phyloP scores from a whole-genome alignment of 805 yeast species.

The Cyberlindnera saturnus region DNA sequence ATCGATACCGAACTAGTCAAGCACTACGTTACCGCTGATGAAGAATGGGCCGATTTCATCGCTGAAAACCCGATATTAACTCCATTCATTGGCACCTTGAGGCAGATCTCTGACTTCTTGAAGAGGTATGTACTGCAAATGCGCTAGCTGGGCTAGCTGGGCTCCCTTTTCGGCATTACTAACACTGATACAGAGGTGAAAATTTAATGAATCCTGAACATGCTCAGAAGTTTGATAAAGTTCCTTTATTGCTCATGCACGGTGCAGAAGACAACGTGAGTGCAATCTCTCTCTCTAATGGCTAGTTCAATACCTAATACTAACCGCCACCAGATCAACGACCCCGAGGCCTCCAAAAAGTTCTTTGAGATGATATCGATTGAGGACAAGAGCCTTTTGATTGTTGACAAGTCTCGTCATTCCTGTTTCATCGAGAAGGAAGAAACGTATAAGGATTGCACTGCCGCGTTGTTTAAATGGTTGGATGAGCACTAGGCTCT shows the following conservation, averaged over 20 bases:
- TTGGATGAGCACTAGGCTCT: slow-evolving; percentile 10
- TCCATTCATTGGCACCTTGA: slow-evolving; percentile 48
- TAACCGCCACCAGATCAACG: slow-evolving; percentile 43
- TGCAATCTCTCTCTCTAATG: slow-evolving; percentile 23
- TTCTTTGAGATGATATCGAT: slow-evolving; percentile 11
- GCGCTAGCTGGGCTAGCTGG: too few species aligned
- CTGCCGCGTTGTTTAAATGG: slow-evolving; percentile 36
- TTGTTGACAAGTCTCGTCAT: slow-evolving; percentile 34
- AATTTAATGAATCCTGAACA: slow-evolving; percentile 35
- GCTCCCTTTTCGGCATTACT: slow-evolving; percentile 1
- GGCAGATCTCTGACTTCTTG: slow-evolving; percentile 55
- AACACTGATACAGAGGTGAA: slow-evolving; percentile 41
- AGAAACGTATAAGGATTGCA: slow-evolving; percentile 30
- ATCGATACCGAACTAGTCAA: slow-evolving; percentile 49
- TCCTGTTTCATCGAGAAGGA: slow-evolving; percentile 41
- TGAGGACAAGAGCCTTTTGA: slow-evolving; percentile 15
- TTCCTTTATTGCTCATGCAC: slow-evolving; percentile 51
- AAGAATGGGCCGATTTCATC: slow-evolving; percentile 40
- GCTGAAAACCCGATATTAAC: slow-evolving; percentile 34
- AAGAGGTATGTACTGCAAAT: slow-evolving; percentile 16
- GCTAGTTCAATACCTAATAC: neutral
- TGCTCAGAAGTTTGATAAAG: slow-evolving; percentile 18
- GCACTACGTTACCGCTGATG: slow-evolving; percentile 50
- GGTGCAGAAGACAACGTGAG: slow-evolving; percentile 61
- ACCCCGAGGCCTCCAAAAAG: slow-evolving; percentile 18